A percentile compares a stretch with the other conserved stretches of the same genome.
Evolutionary conservation across 805 yeast genomes (phyloP).

Genomic region (Suhomyces pyralidae): DNA sequence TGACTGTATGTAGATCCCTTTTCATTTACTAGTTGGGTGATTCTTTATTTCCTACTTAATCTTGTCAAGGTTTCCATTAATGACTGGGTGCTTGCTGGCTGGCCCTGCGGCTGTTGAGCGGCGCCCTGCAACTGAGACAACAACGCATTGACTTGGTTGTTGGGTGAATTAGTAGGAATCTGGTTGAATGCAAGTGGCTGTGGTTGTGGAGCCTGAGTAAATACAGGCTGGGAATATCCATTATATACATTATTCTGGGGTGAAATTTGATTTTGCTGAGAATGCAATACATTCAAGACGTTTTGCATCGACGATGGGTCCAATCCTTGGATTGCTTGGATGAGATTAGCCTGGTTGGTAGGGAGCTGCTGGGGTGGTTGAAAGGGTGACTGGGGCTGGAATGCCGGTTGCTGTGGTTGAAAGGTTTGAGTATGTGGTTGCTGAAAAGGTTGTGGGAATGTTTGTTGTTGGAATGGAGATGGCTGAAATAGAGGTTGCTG

Average conservation of each 20-base stretch:
- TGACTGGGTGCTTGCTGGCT: constrained; percentile 19
- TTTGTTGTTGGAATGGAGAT: constrained; percentile 4
- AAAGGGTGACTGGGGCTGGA: background rate
- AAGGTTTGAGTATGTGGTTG: background rate
- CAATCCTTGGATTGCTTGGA: constrained; percentile 20
- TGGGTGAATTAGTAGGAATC: constrained; percentile 16
- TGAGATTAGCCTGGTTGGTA: constrained; percentile 8
- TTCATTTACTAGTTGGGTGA: too few species aligned
- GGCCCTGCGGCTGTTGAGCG: constrained; percentile 10
- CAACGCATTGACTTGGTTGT: constrained; percentile 24
- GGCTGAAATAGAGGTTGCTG: background rate
- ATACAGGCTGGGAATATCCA: constrained; percentile 1
- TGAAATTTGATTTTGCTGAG: constrained; percentile 19
- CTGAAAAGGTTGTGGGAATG: constrained; percentile 1
- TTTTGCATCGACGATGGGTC: constrained; percentile 35
- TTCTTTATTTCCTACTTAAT: constrained; percentile 26
- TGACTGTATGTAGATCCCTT: too few species aligned
- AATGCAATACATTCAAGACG: constrained; percentile 28
- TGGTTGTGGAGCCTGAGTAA: background rate
- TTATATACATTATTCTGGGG: background rate
- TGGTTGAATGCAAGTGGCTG: constrained; percentile 1
- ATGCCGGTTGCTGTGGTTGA: background rate
- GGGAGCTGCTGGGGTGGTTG: background rate
- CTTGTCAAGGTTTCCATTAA: constrained; percentile 39
- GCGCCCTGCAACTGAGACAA: constrained; percentile 24